Evolutionary conservation across 129 eudicot genomes (phyloP).

Genomic region (Flaveria linearis): DNA sequence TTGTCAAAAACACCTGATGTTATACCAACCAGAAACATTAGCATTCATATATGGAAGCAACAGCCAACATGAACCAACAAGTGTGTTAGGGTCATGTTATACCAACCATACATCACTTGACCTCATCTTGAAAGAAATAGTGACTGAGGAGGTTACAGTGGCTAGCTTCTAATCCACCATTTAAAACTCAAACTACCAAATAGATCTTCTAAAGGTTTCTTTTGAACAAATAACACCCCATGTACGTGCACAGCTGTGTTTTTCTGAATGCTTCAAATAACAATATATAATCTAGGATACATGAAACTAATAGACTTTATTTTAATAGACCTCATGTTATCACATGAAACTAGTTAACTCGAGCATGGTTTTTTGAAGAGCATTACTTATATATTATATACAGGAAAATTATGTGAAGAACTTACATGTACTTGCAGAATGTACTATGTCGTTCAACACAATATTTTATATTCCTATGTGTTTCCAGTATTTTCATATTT

Average conservation of each 20-base stretch:
- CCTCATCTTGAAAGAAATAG: too few species aligned
- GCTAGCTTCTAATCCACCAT: neutral
- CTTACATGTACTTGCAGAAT: neutral
- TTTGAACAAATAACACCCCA: slow-evolving; percentile 1
- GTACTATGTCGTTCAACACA: neutral
- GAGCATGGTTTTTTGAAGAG: neutral
- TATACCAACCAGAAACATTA: too few species aligned
- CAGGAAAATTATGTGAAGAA: neutral
- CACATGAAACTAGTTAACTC: too few species aligned
- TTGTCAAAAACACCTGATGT: too few species aligned
- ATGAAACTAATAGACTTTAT: too few species aligned
- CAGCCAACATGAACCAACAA: too few species aligned
- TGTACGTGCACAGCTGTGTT: neutral
- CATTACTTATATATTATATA: too few species aligned
- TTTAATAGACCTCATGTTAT: too few species aligned
- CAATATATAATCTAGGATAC: neutral
- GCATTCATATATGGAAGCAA: too few species aligned
- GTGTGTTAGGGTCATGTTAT: too few species aligned
- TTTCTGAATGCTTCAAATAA: neutral
- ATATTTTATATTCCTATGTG: neutral
- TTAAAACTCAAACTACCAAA: neutral
- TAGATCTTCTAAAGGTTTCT: neutral
- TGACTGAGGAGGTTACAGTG: too few species aligned
- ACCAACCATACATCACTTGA: too few species aligned
- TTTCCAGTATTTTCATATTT: neutral